Percentiles rank a stretch among this genome's conserved stretches.
These are phyloP conservation scores for Cylindricascospora bacillispora DNA, from an alignment of 1,139 yeast genomes.

Conservation along the genomic window DNA sequence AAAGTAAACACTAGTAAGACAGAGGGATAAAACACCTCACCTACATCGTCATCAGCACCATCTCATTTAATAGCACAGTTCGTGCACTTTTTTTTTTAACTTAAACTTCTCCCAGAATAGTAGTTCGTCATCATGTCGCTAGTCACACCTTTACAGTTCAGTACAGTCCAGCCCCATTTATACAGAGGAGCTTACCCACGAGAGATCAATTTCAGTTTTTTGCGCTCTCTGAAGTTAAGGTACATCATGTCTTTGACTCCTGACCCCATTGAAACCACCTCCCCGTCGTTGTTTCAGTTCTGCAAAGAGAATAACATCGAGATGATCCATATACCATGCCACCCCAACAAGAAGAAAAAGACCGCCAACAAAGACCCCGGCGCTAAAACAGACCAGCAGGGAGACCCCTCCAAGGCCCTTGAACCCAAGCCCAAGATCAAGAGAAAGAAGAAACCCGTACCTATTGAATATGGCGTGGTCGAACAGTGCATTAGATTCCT, in stretches of 20 bases:
- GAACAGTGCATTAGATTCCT: slow-evolving; percentile 46
- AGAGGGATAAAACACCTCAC: too few species aligned
- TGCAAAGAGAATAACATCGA: slow-evolving; percentile 38
- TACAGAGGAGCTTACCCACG: slow-evolving; percentile 86
- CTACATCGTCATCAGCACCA: too few species aligned
- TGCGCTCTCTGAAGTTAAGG: slow-evolving; percentile 51
- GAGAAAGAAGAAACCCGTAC: slow-evolving; percentile 69
- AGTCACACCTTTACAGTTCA: slow-evolving; percentile 75
- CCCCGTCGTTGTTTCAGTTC: slow-evolving; percentile 13
- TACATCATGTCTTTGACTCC: slow-evolving; percentile 78
- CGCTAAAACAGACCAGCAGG: slow-evolving; percentile 12
- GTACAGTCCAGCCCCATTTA: slow-evolving; percentile 53
- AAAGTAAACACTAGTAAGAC: not conserved
- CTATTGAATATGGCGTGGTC: slow-evolving; percentile 55
- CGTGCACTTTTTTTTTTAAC: too few species aligned
- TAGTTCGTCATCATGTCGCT: slow-evolving; percentile 22
- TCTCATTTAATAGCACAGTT: too few species aligned
- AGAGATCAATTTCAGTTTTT: slow-evolving; percentile 56
- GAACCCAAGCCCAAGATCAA: slow-evolving; percentile 51
- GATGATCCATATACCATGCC: slow-evolving; percentile 54
- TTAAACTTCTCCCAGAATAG: slow-evolving; percentile 1
- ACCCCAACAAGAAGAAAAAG: slow-evolving; percentile 28
- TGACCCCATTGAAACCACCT: slow-evolving; percentile 37
- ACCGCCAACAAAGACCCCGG: slow-evolving; percentile 17
- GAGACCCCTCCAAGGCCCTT: too few species aligned